phyloP scores from a whole-genome alignment of 1,284 basidiomycete species.

The Psilocybe mexicana region DNA sequence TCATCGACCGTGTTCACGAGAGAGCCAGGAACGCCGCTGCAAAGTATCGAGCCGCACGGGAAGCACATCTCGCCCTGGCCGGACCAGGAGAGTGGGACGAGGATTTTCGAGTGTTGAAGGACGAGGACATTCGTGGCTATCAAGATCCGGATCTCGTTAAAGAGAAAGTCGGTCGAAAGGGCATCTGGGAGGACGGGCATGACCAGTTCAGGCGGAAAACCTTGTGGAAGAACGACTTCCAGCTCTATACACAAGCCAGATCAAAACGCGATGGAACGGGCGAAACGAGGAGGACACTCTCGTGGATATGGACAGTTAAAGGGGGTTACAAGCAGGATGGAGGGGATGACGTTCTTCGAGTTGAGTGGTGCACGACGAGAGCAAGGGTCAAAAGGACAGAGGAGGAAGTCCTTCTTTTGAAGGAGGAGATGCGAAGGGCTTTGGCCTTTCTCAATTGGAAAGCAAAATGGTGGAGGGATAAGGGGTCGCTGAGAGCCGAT shows the following conservation, averaged over 20 bases:
- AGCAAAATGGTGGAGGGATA: slow-evolving; percentile 7
- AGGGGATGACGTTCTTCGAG: slow-evolving; percentile 8
- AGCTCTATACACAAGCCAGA: neutral
- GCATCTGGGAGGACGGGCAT: slow-evolving; percentile 1
- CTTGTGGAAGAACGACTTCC: too few relatives aligned
- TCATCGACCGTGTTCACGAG: slow-evolving; percentile 19
- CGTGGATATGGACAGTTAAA: slow-evolving; percentile 19
- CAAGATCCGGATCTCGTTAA: slow-evolving; percentile 12
- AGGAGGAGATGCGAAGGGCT: slow-evolving; percentile 16
- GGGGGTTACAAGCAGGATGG: neutral
- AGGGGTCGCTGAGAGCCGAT: too few relatives aligned
- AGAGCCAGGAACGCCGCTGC: slow-evolving; percentile 3
- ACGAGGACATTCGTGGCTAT: slow-evolving; percentile 15
- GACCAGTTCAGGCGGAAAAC: neutral
- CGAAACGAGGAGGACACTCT: slow-evolving; percentile 14
- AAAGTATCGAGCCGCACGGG: slow-evolving; percentile 15
- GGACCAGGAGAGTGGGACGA: slow-evolving; percentile 16
- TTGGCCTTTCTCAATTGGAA: slow-evolving; percentile 10
- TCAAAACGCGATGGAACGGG: slow-evolving; percentile 11
- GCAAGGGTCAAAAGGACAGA: neutral
- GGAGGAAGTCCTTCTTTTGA: slow-evolving; percentile 10
- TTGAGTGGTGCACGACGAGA: slow-evolving; percentile 11
- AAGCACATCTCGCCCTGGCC: slow-evolving; percentile 3
- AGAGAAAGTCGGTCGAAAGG: slow-evolving; percentile 1
- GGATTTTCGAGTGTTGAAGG: slow-evolving; percentile 1